Evolutionary conservation across 352 stramenopile species (phyloP).

Genomic region (Peronospora destructor): DNA sequence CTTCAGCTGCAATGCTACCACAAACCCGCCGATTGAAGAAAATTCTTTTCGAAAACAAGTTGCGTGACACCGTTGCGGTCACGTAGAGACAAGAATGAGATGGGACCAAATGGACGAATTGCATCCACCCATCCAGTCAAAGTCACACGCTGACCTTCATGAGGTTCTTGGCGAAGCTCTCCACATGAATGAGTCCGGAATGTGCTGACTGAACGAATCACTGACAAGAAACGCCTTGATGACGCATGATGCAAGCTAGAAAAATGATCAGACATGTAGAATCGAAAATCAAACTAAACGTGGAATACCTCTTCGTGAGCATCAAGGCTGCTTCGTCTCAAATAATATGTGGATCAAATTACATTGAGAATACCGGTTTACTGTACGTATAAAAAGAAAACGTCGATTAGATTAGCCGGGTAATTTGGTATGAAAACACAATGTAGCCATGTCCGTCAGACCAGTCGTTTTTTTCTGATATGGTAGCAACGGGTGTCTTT

Average conservation of each 20-base stretch:
- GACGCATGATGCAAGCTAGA: constrained; percentile 17
- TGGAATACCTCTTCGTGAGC: constrained; percentile 24
- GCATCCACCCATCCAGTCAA: constrained; percentile 80
- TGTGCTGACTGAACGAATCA: constrained; percentile 27
- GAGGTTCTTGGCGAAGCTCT: constrained; percentile 50
- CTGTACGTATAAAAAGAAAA: too few species aligned
- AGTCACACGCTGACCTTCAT: constrained; percentile 48
- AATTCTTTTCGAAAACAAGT: constrained; percentile 64
- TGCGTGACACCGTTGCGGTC: constrained; percentile 77
- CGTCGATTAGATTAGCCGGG: too few species aligned
- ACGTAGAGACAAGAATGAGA: constrained; percentile 77
- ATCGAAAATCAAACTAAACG: neutral
- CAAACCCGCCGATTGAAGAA: constrained; percentile 34
- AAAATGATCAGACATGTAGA: neutral
- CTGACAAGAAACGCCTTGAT: constrained; percentile 5
- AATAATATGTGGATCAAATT: neutral
- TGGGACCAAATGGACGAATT: constrained; percentile 63
- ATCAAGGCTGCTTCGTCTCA: constrained; percentile 24
- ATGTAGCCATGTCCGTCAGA: constrained; percentile 15
- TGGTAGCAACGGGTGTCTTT: constrained; percentile 38
- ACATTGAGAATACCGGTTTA: neutral
- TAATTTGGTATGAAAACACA: neutral
- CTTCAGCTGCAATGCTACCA: neutral
- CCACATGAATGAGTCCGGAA: constrained; percentile 75
- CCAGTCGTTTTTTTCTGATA: constrained; percentile 18